Conservation (phyloP, 139 green algal species). For the Desmodesmus armatus region DNA sequence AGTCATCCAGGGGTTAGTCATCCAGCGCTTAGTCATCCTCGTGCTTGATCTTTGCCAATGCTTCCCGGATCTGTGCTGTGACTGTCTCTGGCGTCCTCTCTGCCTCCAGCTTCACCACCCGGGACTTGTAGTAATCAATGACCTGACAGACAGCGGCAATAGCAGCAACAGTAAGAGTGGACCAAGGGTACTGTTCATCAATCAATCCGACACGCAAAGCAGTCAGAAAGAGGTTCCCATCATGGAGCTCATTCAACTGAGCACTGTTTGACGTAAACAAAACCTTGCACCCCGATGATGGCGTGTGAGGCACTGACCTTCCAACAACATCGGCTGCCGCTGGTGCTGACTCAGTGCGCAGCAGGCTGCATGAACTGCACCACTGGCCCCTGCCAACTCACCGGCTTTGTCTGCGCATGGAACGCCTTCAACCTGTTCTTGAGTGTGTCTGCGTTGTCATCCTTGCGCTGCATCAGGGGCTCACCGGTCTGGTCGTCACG, state of each 20-base stretch:
- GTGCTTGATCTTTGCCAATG: constrained; percentile 51
- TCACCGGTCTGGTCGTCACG: constrained; percentile 86
- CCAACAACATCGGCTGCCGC: neutral
- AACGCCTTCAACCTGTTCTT: constrained; percentile 92
- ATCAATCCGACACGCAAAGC: too few relatives aligned
- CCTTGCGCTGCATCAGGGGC: constrained; percentile 95
- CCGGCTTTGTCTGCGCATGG: constrained; percentile 91
- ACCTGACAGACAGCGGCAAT: constrained; percentile 54
- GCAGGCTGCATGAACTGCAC: neutral
- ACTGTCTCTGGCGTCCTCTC: constrained; percentile 70
- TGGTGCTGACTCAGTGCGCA: neutral
- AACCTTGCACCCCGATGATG: neutral
- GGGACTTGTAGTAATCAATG: constrained; percentile 75
- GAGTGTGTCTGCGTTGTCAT: constrained; percentile 98
- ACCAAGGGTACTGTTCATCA: too few relatives aligned
- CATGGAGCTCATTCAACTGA: too few relatives aligned
- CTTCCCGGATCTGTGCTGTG: constrained; percentile 68
- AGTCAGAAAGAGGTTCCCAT: neutral
- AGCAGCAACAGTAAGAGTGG: neutral
- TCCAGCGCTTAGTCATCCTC: constrained; percentile 6
- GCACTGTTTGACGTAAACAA: neutral
- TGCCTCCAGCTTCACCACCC: constrained; percentile 73
- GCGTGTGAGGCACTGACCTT: neutral
- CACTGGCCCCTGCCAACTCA: constrained; percentile 29
- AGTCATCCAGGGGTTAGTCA: neutral